Evolutionary conservation across 2,329 filamentous ascomycete species (phyloP), one percentile per base, ranked within the genome.

Genomic region (Pestalotiopsis fici): DNA sequence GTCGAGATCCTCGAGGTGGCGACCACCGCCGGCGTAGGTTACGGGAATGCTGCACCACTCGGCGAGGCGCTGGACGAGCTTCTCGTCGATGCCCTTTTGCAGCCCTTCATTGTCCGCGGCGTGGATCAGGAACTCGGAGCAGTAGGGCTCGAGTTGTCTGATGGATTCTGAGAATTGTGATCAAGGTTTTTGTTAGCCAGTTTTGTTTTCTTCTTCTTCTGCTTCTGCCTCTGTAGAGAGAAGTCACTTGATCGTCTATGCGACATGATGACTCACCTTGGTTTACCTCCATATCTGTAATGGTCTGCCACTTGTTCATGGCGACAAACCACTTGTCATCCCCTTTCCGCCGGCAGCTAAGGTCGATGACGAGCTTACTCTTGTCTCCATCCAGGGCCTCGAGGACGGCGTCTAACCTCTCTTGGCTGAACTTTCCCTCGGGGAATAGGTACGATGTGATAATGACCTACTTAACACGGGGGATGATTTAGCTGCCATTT

Each of bases 231-330:
- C n/a, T n/a, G n/a, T n/a, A n/a, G n/a, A n/a, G n/a, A n/a, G n/a
- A n/a, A n/a, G n/a, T n/a, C n/a, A n/a, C n/a, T n/a, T n/a, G n/a
- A n/a, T n/a, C n/a, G n/a, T n/a, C n/a, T n/a, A n/a, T n/a, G n/a
- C n/a, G n/a, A n/a, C n/a, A n/a, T n/a, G n/a, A n/a, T n/a, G n/a
- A n/a, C 64, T 69, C 81, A 95, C 95, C 93, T 85, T 93, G 85
- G 70, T 91, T 95, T 71, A 99, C 90, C 78, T 98, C 94, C 90
- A 97, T 97, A 75, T 98, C 93, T 1, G 96, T 98, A 66, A 98
- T 91, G 1, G 94, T 97, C 85, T 98, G 96, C 96, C 96, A 99
- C 79, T 97, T 97, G 80, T 99, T 93, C 91, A 97, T 99, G 66
- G 96, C 95, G n/a, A 99, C 96, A 75, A 93, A 94, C 96, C 96